Evolutionary conservation across 106 monocot genomes (phyloP).

Genomic region (Dendrobium huoshanense): DNA sequence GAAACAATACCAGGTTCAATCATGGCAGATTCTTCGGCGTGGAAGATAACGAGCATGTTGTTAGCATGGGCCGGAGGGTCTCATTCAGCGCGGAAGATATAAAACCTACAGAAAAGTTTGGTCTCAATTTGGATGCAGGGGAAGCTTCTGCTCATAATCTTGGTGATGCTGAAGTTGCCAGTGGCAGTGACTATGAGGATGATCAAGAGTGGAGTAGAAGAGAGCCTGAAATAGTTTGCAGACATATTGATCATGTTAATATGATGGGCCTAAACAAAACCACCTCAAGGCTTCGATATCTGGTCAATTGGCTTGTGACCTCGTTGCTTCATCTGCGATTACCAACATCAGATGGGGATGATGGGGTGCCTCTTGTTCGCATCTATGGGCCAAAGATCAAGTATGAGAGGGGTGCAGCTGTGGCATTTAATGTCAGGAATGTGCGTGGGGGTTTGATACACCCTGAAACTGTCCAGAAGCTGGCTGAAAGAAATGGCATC

Average conservation of each 20-base stretch:
- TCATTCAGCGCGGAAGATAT: conserved; percentile 64
- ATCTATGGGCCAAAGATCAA: conserved; percentile 92
- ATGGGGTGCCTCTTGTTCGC: conserved; percentile 39
- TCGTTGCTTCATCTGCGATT: conserved; percentile 66
- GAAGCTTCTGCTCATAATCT: conserved; percentile 31
- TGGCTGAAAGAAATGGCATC: conserved; percentile 76
- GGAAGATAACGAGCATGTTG: conserved; percentile 40
- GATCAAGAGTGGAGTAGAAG: conserved; percentile 52
- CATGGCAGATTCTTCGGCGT: conserved; percentile 58
- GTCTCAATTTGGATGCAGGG: conserved; percentile 34
- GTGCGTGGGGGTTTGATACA: conserved; percentile 30
- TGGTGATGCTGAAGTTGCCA: conserved; percentile 2
- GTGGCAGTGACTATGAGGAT: conserved; percentile 34
- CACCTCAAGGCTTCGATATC: conserved; percentile 54
- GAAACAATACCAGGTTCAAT: conserved; percentile 42
- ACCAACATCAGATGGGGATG: conserved; percentile 28
- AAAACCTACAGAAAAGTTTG: conserved; percentile 20
- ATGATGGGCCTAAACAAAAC: conserved; percentile 91
- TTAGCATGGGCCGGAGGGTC: conserved; percentile 62
- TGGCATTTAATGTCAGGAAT: conserved; percentile 74
- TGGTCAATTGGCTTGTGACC: conserved; percentile 87
- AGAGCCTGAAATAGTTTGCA: conserved; percentile 74
- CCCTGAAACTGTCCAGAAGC: conserved; percentile 65
- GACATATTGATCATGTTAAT: conserved; percentile 81
- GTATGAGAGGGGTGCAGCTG: conserved; percentile 78